These are phyloP conservation scores for Bryopsis sp. DNA, from an alignment of 139 green algal species.

Conservation along the genomic window DNA sequence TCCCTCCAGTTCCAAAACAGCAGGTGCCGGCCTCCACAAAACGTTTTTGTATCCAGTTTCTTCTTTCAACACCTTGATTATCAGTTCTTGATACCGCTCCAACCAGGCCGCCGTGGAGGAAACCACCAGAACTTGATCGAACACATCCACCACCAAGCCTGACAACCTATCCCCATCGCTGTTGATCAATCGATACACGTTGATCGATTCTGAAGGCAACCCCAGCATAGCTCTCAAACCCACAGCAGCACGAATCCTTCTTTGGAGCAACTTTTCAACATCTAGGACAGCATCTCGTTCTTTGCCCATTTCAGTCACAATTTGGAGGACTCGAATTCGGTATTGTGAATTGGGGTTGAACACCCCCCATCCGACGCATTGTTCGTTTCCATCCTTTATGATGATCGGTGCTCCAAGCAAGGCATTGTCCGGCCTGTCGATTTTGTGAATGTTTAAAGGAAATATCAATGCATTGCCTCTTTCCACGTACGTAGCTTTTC, in stretches of 20 bases:
- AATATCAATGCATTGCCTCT: not conserved
- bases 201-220: constrained; percentile 27
- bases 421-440: not conserved
- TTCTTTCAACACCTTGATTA: not conserved
- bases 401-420: constrained; percentile 53
- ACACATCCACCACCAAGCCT: constrained; percentile 45
- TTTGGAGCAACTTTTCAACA: constrained; percentile 33
- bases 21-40: constrained; percentile 11
- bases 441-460: not conserved
- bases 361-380: constrained; percentile 60
- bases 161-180: constrained; percentile 75
- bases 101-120: constrained; percentile 26
- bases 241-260: constrained; percentile 32
- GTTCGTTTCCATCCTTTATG: constrained; percentile 36
- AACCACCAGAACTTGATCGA: constrained; percentile 35
- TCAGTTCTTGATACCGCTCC: constrained; percentile 10
- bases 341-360: constrained; percentile 78
- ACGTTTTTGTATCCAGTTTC: not conserved
- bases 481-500: not conserved
- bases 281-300: constrained; percentile 28
- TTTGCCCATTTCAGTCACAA: constrained; percentile 26
- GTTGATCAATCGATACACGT: constrained; percentile 63
- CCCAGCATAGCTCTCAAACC: constrained; percentile 35
- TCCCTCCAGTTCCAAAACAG: constrained; percentile 9
- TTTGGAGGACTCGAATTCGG: constrained; percentile 48